Evolutionary conservation across 768 basidiomycete genomes (phyloP), one percentile per base, ranked within the genome.

Genomic region (Russula earlei): DNA sequence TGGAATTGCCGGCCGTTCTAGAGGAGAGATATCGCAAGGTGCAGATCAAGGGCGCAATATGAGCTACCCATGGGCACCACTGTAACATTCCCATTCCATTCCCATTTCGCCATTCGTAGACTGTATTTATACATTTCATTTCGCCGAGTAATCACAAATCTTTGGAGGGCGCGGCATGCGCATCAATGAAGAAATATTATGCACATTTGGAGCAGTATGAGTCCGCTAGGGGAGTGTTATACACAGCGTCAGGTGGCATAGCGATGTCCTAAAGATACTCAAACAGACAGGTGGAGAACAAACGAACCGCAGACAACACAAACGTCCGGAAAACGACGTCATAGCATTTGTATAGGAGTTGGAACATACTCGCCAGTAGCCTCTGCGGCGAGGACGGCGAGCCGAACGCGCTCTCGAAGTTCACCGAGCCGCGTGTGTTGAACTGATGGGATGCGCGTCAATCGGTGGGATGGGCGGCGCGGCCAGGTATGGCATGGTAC

Each of bases 41-140:
- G 56, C 82, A 81, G 65, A 91, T 98, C 71, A 93, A 83, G 75
- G 95, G 95, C 63, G 91, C 93, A 67, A 87, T 95, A 71, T 93
- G 75, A 74, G 52, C 61, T 48, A 31, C 62, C 33, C 40, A 48
- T 17, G 43, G 15, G 45, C 37, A 49, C 55, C 40, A 45, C 51
- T 52, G 52, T 50, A 60, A 58, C 49, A 19, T 22, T 40, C 24
- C 27, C 37, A 19, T 37, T 10, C 5, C 29, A 27, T 54, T 42
- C n/a, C 27, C 20, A n/a, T 37, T n/a, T 48, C 33, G 7, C 20
- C 36, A 22, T 53, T 48, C 51, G 19, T 49, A 24, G 22, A 25
- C 24, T 53, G 52, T 54, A 58, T 49, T 54, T 58, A 54, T 52
- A 36, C 19, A 38, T 20, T 53, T 49, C 38, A 41, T 9, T 12